These are phyloP conservation scores for Metschnikowia drakensbergensis DNA, from an alignment of 805 yeast genomes.

Conservation along the genomic window DNA sequence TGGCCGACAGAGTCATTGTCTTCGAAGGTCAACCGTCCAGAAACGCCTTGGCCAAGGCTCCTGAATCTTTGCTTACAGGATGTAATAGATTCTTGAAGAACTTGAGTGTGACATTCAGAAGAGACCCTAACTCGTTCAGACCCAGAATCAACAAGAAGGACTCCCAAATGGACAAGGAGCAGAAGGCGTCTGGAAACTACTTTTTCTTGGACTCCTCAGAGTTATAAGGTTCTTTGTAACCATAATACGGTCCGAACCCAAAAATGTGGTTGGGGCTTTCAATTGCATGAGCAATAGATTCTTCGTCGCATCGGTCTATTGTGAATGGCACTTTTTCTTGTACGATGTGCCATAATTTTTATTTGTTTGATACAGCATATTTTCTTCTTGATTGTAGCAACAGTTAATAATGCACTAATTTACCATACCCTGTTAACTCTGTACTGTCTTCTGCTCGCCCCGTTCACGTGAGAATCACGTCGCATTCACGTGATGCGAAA, in stretches of 20 bases:
- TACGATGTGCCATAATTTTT: constrained; percentile 18
- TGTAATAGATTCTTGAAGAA: constrained; percentile 96
- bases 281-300: constrained; percentile 19
- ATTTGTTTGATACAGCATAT: constrained; percentile 15
- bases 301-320: constrained; percentile 9
- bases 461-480: constrained; percentile 14
- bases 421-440: no score
- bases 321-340: constrained; percentile 16
- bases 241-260: constrained; percentile 6
- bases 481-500: constrained; percentile 8
- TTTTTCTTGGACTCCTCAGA: constrained; percentile 81
- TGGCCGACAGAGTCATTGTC: constrained; percentile 98
- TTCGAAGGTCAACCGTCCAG: constrained; percentile 94
- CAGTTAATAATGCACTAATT: background rate
- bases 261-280: constrained; percentile 10
- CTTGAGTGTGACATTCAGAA: constrained; percentile 95
- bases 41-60: constrained; percentile 78
- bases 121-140: constrained; percentile 97
- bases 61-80: constrained; percentile 93
- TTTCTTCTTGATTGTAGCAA: background rate
- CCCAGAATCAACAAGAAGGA: constrained; percentile 98
- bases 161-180: constrained; percentile 99
- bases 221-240: constrained; percentile 25
- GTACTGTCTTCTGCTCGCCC: background rate
- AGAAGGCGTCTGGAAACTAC: constrained; percentile 86